Evolutionary conservation across 1,139 yeast genomes (phyloP).

Genomic region (Taiozyma sp.): DNA sequence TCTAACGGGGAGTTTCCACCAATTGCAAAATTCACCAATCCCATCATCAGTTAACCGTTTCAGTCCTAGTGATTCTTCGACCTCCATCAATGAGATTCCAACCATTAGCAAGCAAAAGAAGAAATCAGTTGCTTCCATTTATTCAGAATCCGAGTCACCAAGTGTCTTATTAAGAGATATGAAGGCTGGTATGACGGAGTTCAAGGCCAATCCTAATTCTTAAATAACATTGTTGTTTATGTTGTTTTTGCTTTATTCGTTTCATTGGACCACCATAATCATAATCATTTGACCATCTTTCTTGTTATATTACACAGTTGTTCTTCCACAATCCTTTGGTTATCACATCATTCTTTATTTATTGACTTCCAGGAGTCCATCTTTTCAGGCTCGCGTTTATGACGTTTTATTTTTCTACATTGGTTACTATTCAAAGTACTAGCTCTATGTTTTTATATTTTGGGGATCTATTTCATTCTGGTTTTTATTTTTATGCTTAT

Average conservation of each 20-base stretch:
- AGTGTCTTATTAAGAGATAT: conserved; percentile 7
- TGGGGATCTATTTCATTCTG: background rate
- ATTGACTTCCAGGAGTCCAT: background rate
- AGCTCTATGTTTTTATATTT: background rate
- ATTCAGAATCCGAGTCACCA: conserved; percentile 2
- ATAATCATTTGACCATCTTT: background rate
- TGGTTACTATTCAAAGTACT: background rate
- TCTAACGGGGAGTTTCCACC: background rate
- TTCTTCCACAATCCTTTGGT: background rate
- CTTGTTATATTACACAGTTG: background rate
- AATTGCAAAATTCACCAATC: conserved; percentile 10
- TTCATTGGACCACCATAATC: background rate
- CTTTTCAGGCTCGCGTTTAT: background rate
- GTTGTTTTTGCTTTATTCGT: background rate
- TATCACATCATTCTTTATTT: background rate
- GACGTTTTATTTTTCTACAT: background rate
- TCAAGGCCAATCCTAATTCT: conserved; percentile 6
- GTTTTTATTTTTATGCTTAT: background rate
- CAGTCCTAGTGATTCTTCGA: conserved; percentile 11
- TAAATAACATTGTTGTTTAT: background rate
- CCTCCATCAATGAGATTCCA: conserved; percentile 5
- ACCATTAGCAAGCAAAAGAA: background rate
- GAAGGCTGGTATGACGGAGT: conserved; percentile 16
- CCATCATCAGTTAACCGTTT: conserved; percentile 9
- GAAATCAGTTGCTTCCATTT: background rate